Conservation (phyloP, 257 asterid genomes). For the Schizonepeta tenuifolia region DNA sequence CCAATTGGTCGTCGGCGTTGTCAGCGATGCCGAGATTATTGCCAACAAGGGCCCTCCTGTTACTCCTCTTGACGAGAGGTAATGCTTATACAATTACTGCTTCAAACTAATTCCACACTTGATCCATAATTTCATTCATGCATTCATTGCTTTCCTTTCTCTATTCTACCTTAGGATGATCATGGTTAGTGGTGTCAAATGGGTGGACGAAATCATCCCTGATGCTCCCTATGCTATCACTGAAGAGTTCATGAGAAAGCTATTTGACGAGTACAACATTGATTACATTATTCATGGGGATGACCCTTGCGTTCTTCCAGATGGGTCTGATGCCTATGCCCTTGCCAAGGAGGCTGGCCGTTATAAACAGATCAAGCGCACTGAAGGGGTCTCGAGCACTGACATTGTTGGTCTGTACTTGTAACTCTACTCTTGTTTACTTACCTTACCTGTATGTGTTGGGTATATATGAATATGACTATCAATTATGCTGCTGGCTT, state of each 20-base stretch:
- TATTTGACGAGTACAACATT: slow-evolving; percentile 82
- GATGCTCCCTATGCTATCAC: slow-evolving; percentile 98
- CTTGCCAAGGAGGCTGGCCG: slow-evolving; percentile 96
- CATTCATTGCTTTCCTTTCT: slow-evolving; percentile 12
- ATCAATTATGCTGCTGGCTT: background rate
- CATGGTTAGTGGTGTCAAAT: slow-evolving; percentile 95
- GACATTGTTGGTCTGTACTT: slow-evolving; percentile 81
- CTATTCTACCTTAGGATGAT: slow-evolving; percentile 63
- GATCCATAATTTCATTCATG: slow-evolving; percentile 19
- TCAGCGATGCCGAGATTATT: slow-evolving; percentile 87
- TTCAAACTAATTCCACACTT: background rate
- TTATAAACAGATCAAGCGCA: slow-evolving; percentile 93
- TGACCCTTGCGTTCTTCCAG: slow-evolving; percentile 94
- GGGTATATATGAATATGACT: too few relatives aligned
- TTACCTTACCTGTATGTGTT: background rate
- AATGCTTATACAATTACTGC: too few relatives aligned
- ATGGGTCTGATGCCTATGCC: slow-evolving; percentile 96
- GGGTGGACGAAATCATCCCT: slow-evolving; percentile 97
- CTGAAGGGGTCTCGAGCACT: slow-evolving; percentile 96
- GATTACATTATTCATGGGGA: slow-evolving; percentile 96
- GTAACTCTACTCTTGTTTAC: slow-evolving; percentile 29
- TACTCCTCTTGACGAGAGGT: slow-evolving; percentile 94
- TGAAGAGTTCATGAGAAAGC: slow-evolving; percentile 90
- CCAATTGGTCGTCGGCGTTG: slow-evolving; percentile 95
- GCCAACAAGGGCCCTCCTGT: slow-evolving; percentile 95